Evolutionary conservation across 345 rosid species (phyloP).

Genomic region (Lumnitzera racemosa): DNA sequence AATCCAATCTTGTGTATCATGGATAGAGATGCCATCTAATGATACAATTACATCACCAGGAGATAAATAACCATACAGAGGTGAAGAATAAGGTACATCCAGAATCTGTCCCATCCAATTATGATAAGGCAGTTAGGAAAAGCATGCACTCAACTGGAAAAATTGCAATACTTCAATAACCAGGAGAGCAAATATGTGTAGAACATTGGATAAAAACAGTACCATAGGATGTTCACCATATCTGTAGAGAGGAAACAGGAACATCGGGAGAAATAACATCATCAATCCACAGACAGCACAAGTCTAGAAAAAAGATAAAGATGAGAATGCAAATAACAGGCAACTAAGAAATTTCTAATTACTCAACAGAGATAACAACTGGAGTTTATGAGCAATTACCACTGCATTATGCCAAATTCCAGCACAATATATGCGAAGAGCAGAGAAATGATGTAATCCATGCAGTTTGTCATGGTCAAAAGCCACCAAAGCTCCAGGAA

Average conservation of each 20-base stretch:
- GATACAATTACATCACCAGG: constrained; percentile 66
- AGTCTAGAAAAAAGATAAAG: constrained; percentile 27
- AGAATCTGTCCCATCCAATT: constrained; percentile 41
- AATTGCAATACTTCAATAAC: not conserved
- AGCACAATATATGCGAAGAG: constrained; percentile 81
- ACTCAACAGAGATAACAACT: not conserved
- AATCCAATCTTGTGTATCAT: constrained; percentile 56
- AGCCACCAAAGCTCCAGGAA: constrained; percentile 94
- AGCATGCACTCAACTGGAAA: not conserved
- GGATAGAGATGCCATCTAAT: constrained; percentile 54
- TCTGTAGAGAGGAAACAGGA: constrained; percentile 54
- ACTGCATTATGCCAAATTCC: constrained; percentile 96
- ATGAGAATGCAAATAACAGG: not conserved
- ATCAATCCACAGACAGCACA: constrained; percentile 56
- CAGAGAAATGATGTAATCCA: constrained; percentile 34
- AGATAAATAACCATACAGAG: constrained; percentile 67
- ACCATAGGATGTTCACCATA: constrained; percentile 56
- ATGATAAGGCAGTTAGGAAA: constrained; percentile 2
- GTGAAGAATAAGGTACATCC: constrained; percentile 53
- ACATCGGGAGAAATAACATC: constrained; percentile 49
- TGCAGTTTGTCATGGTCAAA: constrained; percentile 55
- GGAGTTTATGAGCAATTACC: constrained; percentile 24
- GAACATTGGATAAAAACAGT: not conserved
- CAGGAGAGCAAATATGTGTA: no score
- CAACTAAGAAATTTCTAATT: not conserved